These are phyloP conservation scores for Botrytis pseudocinerea DNA, from an alignment of 2,329 filamentous ascomycete species.

Conservation along the genomic window DNA sequence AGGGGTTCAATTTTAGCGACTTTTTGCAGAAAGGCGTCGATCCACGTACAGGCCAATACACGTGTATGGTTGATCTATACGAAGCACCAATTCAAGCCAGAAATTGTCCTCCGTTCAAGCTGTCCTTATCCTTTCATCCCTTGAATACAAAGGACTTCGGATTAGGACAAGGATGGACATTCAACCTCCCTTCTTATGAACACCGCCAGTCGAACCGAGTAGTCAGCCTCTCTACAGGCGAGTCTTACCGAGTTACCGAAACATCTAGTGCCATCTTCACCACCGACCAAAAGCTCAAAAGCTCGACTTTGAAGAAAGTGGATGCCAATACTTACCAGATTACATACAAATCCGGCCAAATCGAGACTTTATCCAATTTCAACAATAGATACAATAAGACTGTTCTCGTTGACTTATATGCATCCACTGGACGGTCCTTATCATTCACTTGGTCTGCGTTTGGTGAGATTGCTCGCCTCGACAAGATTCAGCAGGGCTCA, in stretches of 20 bases:
- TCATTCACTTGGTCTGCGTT: conserved; percentile 2
- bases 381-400: conserved; percentile 16
- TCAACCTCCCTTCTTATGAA: conserved; percentile 17
- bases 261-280: conserved; percentile 1
- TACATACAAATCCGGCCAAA: conserved; percentile 12
- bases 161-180: conserved; percentile 16
- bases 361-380: conserved; percentile 15
- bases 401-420: conserved; percentile 15
- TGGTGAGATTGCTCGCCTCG: conserved; percentile 5
- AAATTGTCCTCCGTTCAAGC: conserved; percentile 20
- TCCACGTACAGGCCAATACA: conserved; percentile 19
- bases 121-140: conserved; percentile 13
- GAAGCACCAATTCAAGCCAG: conserved; percentile 18
- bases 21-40: conserved; percentile 20
- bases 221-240: conserved; percentile 8
- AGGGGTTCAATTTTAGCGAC: conserved; percentile 15
- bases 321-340: conserved; percentile 13
- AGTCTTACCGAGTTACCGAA: conserved; percentile 16
- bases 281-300: conserved; percentile 14
- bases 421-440: not conserved
- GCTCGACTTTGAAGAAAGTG: conserved; percentile 5
- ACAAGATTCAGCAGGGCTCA: conserved; percentile 16
- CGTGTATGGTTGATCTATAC: conserved; percentile 11
- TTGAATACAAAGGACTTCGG: conserved; percentile 11
- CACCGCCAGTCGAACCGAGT: conserved; percentile 13